A percentile compares a stretch with the other conserved stretches of the same genome.
Evolutionary conservation across 2,329 filamentous ascomycete species (phyloP).

Genomic region (Cladobotryum mycophilum): DNA sequence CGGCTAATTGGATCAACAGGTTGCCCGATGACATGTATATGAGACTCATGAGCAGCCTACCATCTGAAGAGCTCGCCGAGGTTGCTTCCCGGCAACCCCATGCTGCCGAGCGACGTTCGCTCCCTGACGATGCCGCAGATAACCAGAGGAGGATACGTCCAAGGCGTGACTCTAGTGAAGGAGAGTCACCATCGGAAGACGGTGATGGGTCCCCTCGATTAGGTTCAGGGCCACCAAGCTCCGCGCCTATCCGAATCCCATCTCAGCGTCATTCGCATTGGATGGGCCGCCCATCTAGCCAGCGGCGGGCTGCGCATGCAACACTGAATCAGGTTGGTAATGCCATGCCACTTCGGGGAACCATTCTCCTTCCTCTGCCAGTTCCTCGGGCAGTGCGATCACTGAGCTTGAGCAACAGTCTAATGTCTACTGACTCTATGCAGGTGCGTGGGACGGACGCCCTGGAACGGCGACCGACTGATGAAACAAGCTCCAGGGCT

Average conservation of each 20-base stretch:
- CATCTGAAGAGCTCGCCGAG: constrained; percentile 13
- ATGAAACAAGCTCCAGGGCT: neutral
- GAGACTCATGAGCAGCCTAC: constrained; percentile 13
- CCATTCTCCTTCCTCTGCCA: no score
- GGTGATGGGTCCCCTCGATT: neutral
- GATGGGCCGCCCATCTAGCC: neutral
- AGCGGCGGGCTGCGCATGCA: constrained; percentile 1
- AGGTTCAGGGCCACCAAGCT: neutral
- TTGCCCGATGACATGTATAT: constrained; percentile 17
- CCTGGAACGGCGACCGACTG: no score
- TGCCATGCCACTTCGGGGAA: neutral
- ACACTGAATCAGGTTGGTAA: constrained; percentile 1
- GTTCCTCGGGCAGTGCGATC: no score
- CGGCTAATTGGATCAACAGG: constrained; percentile 2
- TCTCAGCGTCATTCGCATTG: constrained; percentile 1
- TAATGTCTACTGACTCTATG: neutral
- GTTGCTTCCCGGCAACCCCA: constrained; percentile 12
- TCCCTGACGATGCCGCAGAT: constrained; percentile 22
- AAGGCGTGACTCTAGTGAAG: constrained; percentile 16
- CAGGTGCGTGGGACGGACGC: neutral
- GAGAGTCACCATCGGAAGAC: neutral
- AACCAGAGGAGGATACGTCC: constrained; percentile 24
- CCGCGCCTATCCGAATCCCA: constrained; percentile 5
- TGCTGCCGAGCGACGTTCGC: constrained; percentile 20
- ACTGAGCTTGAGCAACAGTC: no score